Evolutionary conservation across 2,329 filamentous ascomycete species (phyloP).

Genomic region (Botryosphaeria dothidea): DNA sequence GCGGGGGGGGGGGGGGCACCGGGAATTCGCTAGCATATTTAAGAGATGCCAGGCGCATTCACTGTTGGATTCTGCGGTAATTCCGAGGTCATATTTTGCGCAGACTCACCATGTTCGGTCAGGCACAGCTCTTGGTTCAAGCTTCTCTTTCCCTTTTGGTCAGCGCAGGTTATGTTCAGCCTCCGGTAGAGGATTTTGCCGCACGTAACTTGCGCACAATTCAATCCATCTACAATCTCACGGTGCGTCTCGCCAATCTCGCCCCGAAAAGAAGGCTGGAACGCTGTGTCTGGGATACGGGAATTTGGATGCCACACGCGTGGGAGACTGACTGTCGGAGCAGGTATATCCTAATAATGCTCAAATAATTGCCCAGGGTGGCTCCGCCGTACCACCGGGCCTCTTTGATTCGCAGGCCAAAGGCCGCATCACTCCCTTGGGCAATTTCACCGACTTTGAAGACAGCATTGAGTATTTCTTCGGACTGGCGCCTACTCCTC

Average conservation of each 20-base stretch:
- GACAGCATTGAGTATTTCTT: slow-evolving; percentile 50
- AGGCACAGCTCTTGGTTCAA: not conserved
- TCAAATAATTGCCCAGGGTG: slow-evolving; percentile 37
- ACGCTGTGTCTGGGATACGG: not conserved
- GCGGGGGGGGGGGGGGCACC: not conserved
- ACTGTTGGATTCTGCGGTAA: not conserved
- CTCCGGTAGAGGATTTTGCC: slow-evolving; percentile 8
- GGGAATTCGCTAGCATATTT: too few species aligned
- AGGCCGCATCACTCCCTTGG: slow-evolving; percentile 45
- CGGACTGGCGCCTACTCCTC: slow-evolving; percentile 40
- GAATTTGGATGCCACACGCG: not conserved
- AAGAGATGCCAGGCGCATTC: not conserved
- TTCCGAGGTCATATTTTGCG: not conserved
- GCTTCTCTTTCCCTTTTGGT: not conserved
- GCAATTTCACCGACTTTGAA: slow-evolving; percentile 45
- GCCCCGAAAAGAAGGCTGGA: not conserved
- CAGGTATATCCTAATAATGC: slow-evolving; percentile 39
- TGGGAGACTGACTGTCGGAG: not conserved
- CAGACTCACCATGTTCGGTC: not conserved
- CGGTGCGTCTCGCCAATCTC: slow-evolving; percentile 24
- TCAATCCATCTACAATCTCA: slow-evolving; percentile 43
- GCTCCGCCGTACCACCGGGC: slow-evolving; percentile 37
- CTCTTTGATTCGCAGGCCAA: slow-evolving; percentile 42
- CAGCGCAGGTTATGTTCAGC: not conserved
- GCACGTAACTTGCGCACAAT: slow-evolving; percentile 41